These are phyloP conservation scores for Monosporascus sp. DNA, from an alignment of 2,329 filamentous ascomycete species.

Conservation along the genomic window DNA sequence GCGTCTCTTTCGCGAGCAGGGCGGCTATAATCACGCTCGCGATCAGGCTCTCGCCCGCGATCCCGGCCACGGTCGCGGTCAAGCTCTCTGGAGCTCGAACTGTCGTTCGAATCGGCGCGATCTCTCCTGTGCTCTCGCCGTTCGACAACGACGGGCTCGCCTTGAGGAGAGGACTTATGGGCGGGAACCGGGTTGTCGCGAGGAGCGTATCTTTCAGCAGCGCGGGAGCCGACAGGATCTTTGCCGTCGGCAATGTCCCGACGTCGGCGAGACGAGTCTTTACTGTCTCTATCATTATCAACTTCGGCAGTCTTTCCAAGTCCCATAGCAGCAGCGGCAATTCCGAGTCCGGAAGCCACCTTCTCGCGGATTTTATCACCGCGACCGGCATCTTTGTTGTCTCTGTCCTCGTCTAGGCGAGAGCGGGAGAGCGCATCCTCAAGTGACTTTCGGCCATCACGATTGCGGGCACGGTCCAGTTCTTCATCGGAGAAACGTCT, in stretches of 20 bases:
- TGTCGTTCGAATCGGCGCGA: constrained; percentile 10
- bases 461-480: constrained; percentile 17
- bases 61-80: constrained; percentile 14
- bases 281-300: constrained; percentile 30
- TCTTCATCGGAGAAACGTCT: constrained; percentile 24
- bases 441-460: constrained; percentile 13
- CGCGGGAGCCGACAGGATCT: constrained; percentile 15
- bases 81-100: constrained; percentile 15
- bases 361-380: constrained; percentile 41
- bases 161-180: constrained; percentile 16
- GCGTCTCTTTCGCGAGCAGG: constrained; percentile 4
- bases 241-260: constrained; percentile 20
- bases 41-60: constrained; percentile 14
- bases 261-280: constrained; percentile 24
- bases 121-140: constrained; percentile 20
- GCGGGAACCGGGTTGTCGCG: constrained; percentile 21
- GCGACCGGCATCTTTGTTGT: constrained; percentile 26
- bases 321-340: constrained; percentile 44
- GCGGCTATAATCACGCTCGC: constrained; percentile 2
- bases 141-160: constrained; percentile 18
- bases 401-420: constrained; percentile 21
- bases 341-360: constrained; percentile 41
- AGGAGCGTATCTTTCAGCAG: constrained; percentile 24
- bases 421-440: constrained; percentile 15
- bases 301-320: constrained; percentile 33